These are phyloP conservation scores for Hypoxylon crocopeplum DNA, from an alignment of 495 filamentous ascomycete genomes.

Conservation along the genomic window DNA sequence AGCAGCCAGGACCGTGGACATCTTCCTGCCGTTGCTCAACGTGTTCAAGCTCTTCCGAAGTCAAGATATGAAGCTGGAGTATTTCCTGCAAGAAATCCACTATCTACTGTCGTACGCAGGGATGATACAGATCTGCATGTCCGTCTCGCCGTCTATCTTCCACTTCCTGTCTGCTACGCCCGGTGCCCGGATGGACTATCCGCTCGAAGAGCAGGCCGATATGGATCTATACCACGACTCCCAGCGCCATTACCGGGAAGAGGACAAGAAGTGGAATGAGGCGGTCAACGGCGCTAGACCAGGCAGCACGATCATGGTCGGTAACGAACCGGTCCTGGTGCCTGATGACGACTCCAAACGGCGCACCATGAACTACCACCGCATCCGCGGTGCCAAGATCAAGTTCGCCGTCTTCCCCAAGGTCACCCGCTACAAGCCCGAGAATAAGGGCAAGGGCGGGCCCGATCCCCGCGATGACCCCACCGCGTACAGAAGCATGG, in stretches of 20 bases:
- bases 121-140: conserved; percentile 51
- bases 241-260: conserved; percentile 17
- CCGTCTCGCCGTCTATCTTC: conserved; percentile 55
- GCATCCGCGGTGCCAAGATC: conserved; percentile 47
- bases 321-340: not conserved
- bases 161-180: conserved; percentile 47
- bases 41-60: conserved; percentile 32
- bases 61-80: conserved; percentile 7
- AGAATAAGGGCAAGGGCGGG: conserved; percentile 24
- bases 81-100: conserved; percentile 55
- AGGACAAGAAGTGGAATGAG: conserved; percentile 17
- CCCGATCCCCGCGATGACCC: not conserved
- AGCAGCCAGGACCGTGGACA: conserved; percentile 45
- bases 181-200: conserved; percentile 47
- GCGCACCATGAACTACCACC: conserved; percentile 20
- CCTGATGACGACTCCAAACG: conserved; percentile 14
- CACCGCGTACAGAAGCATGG: not conserved
- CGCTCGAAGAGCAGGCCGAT: conserved; percentile 46
- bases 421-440: conserved; percentile 42
- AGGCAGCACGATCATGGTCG: not conserved
- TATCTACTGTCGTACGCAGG: conserved; percentile 51
- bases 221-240: conserved; percentile 41
- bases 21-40: conserved; percentile 51
- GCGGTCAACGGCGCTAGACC: conserved; percentile 7
- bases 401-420: conserved; percentile 49